Evolutionary conservation across 2,329 filamentous ascomycete genomes (phyloP), one percentile per base, ranked within the genome.

Genomic region (Xylariaceae sp.): DNA sequence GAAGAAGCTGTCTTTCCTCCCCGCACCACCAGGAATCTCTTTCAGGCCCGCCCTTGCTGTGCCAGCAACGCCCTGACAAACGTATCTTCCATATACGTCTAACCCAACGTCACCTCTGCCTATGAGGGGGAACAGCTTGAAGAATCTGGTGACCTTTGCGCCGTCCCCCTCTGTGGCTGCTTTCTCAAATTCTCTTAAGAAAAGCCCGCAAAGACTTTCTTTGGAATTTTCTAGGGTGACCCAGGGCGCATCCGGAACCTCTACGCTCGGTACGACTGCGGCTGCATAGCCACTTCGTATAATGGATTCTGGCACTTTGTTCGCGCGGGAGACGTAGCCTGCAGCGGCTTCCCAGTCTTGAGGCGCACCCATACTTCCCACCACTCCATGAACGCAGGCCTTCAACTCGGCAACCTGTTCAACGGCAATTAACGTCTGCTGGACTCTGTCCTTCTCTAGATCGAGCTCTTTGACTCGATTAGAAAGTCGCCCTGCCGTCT

Each of bases 291-390:
- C 78, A 19, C 93, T 89, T 51, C 85, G 78, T 38, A 90, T 75
- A 38, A 98, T 91, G 1, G 85, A 74, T 38, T 82, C 76, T 0
- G 91, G 90, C 11, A 98, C 82, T 52, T 85, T 82, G 45, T 82
- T 82, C 6, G 93, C 90, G 34, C 91, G 80, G 49, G 86, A 81
- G 44, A 98, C 76, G 64, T 97, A 97, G 35, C 79, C 86, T 2
- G 93, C 93, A 3, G 93, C 93, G 3, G 89, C 93, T 65, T 98
- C 93, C 93, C 93, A 98, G 68, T 98, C 93, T 65, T 98, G 93
- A 32, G 93, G 89, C 4, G 90, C 91, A 26, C 91, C 93, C 93
- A 98, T 98, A 45, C 87, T 94, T 15, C 90, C 93, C 19, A 91
- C 83, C 9, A 97, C 90, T 33, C 93, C 93, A 45, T 96, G 81